Conservation (phyloP, 2,329 filamentous ascomycete species). For the Cladosporium sp. region DNA sequence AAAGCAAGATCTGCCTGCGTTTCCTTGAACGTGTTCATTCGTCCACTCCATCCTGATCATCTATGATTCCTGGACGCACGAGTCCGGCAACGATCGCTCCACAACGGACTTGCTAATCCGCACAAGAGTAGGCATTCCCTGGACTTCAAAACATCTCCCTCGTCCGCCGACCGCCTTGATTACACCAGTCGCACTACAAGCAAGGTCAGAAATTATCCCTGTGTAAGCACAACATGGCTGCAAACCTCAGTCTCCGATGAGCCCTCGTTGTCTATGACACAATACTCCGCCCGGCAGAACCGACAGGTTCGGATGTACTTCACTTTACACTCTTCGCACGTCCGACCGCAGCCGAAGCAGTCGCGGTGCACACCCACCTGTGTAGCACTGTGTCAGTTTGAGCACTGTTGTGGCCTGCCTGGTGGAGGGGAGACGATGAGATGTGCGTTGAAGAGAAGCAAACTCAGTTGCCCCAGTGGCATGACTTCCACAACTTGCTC, state of each 20-base stretch:
- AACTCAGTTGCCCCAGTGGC: too few relatives aligned
- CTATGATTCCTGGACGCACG: too few relatives aligned
- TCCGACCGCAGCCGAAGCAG: constrained; percentile 85
- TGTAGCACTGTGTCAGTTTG: constrained; percentile 6
- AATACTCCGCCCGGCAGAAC: constrained; percentile 77
- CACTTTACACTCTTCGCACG: constrained; percentile 74
- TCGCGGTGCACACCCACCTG: constrained; percentile 61
- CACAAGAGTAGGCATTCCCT: too few relatives aligned
- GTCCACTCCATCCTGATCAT: too few relatives aligned
- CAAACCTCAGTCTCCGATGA: constrained; percentile 62
- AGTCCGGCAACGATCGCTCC: not conserved
- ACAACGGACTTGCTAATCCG: not conserved
- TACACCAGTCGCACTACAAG: constrained; percentile 42
- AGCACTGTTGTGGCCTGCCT: constrained; percentile 27
- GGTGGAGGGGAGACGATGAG: constrained; percentile 23
- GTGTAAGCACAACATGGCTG: too few relatives aligned
- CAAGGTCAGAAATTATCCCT: constrained; percentile 7
- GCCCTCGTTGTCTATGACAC: constrained; percentile 78
- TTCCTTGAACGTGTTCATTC: too few relatives aligned
- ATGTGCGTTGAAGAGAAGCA: too few relatives aligned
- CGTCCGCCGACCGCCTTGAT: constrained; percentile 33
- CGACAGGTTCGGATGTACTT: constrained; percentile 70
- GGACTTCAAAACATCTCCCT: constrained; percentile 10
- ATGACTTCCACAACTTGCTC: too few relatives aligned
- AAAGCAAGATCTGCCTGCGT: not conserved